A percentile compares a stretch with the other conserved stretches of the same genome.
These are phyloP conservation scores for Tetrahymena borealis DNA, from an alignment of 73 alveolate species.

Conservation along the genomic window DNA sequence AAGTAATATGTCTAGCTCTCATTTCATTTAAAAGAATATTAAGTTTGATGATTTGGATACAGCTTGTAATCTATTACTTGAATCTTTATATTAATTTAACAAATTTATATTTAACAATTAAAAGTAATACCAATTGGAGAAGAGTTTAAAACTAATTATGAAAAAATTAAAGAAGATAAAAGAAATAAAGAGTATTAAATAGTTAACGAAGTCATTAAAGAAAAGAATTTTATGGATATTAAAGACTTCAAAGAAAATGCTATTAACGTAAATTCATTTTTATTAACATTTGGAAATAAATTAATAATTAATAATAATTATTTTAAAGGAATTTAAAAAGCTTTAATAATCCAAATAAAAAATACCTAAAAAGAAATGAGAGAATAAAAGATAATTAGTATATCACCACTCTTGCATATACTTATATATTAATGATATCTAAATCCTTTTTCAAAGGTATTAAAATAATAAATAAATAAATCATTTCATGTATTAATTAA, in stretches of 20 bases:
- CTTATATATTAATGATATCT: not conserved
- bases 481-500: too few relatives aligned
- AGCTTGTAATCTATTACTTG: not conserved
- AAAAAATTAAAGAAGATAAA: not conserved
- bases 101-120: not conserved
- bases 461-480: too few relatives aligned
- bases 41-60: not conserved
- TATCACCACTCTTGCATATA: not conserved
- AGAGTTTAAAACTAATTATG: not conserved
- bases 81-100: not conserved
- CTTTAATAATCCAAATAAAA: not conserved
- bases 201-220: not conserved
- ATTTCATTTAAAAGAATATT: not conserved
- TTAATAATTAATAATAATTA: not conserved
- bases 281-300: not conserved
- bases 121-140: not conserved
- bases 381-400: not conserved
- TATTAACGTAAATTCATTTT: not conserved
- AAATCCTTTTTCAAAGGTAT: too few relatives aligned
- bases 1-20: not conserved
- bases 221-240: not conserved
- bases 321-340: not conserved
- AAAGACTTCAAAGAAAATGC: not conserved
- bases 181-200: not conserved
- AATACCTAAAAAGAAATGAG: not conserved